These are phyloP conservation scores for Lichtheimia ramosa DNA, from an alignment of 371 early-diverging fungal genomes.

Conservation along the genomic window DNA sequence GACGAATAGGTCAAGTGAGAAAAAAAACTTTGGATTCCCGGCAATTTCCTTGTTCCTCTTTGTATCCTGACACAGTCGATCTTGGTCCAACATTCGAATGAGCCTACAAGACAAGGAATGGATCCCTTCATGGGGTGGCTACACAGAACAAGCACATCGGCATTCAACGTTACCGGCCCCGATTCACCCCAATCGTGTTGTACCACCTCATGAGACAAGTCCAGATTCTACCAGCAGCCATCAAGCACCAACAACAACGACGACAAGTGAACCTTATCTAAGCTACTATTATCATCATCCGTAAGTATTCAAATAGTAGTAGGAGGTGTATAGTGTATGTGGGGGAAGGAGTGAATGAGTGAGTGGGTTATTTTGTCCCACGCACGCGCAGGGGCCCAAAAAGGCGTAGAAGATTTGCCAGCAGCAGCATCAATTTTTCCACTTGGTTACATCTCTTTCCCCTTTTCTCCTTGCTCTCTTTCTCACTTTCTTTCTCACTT, in stretches of 20 bases:
- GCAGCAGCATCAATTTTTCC: not conserved
- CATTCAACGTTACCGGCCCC: conserved; percentile 17
- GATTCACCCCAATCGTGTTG: conserved; percentile 16
- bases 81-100: conserved; percentile 4
- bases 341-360: not conserved
- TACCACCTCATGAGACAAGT: not conserved
- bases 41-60: too few relatives aligned
- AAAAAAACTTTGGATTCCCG: too few relatives aligned
- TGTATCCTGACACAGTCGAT: too few relatives aligned
- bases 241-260: not conserved
- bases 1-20: too few relatives aligned
- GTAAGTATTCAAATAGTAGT: not conserved
- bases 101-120: conserved; percentile 21
- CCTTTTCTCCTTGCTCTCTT: not conserved
- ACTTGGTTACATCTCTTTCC: not conserved
- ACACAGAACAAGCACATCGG: not conserved
- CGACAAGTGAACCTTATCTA: not conserved
- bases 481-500: conserved; percentile 3
- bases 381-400: conserved; percentile 13
- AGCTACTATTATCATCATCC: not conserved
- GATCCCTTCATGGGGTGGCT: conserved; percentile 7
- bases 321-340: not conserved
- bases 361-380: conserved; percentile 4
- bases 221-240: not conserved
- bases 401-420: conserved; percentile 2